These are phyloP conservation scores for Zygotorulaspora danielsina DNA, from an alignment of 805 yeast genomes.

Conservation along the genomic window DNA sequence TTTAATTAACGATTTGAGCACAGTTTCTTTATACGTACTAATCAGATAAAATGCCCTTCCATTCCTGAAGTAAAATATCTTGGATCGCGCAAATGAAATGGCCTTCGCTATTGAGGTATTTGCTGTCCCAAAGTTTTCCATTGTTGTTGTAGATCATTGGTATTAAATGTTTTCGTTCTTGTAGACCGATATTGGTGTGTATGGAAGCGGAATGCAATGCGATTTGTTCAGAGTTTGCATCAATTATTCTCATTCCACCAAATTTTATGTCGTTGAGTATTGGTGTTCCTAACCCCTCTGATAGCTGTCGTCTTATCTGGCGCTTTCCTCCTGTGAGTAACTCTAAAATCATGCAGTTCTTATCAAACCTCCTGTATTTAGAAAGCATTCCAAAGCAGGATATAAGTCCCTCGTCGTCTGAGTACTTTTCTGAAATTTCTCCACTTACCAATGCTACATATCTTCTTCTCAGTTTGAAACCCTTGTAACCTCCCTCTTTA, in stretches of 20 bases:
- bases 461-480: slow-evolving; percentile 35
- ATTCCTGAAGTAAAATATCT: slow-evolving; percentile 21
- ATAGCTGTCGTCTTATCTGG: slow-evolving; percentile 38
- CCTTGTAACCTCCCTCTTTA: slow-evolving; percentile 36
- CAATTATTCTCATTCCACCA: slow-evolving; percentile 17
- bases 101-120: slow-evolving; percentile 27
- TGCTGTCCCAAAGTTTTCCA: slow-evolving; percentile 26
- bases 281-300: slow-evolving; percentile 24
- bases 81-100: slow-evolving; percentile 22
- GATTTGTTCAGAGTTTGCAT: slow-evolving; percentile 24
- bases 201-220: slow-evolving; percentile 40
- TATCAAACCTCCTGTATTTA: slow-evolving; percentile 18
- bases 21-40: slow-evolving; percentile 3
- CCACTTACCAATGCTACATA: slow-evolving; percentile 34
- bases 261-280: slow-evolving; percentile 33
- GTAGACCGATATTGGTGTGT: slow-evolving; percentile 34
- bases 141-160: slow-evolving; percentile 24
- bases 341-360: slow-evolving; percentile 30
- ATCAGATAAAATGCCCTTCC: slow-evolving; percentile 9
- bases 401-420: slow-evolving; percentile 12
- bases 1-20: too few relatives aligned
- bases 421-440: neutral
- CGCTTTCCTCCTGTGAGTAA: slow-evolving; percentile 40
- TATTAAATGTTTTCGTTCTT: slow-evolving; percentile 23
- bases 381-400: slow-evolving; percentile 17